Base-by-base conservation (phyloP, 768 basidiomycete species). In the Russula compacta region DNA sequence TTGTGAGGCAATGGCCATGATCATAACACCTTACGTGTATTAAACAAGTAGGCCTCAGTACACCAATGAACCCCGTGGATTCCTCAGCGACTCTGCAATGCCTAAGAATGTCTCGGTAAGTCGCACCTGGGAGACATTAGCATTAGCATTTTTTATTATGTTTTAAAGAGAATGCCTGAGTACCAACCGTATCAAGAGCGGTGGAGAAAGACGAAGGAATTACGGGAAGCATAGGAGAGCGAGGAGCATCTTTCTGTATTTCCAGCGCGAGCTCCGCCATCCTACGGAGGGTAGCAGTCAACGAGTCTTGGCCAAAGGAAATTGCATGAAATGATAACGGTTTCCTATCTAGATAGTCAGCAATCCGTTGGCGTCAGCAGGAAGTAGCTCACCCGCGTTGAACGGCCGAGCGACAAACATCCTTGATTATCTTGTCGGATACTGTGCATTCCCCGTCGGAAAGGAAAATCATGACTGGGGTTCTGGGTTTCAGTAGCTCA, bases 261-360 rank as follows among this genome's bases (percentile, higher is more conserved):
- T 79, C 76, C 4, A 66, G 68, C 0, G 83, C 82, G n/a, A 82
- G 74, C 5, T 78, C 69, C 1, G 77, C 75, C 84, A 85, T 85
- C n/a, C 76, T 71, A 29, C 75, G 74, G 21, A 85, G 69, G 15
- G 38, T 19, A 24, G 21, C 2, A 38, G 64, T 64, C 62, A 67
- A 17, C 48, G 68, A 43, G 21, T 72, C 67, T 1, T 72, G 70
- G 6, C 83, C 83, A 42, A 85, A 85, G 0, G 81, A 77, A 15
- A 85, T 79, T 0, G 83, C 67, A 47, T 85, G 83, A 66, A 85
- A 81, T 0, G 83, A 82, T 1, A 83, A 70, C 0, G 81, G 71
- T 72, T 81, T 80, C 11, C 83, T 84, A 49, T 0, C 17, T 4
- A 33, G n/a, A 8, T 0, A 1, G 35, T 61, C 21, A 44, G 54